A percentile compares a stretch with the other conserved stretches of the same genome.
Evolutionary conservation across 306 rosid species (phyloP).

Genomic region (Hylodesmum podocarpum): DNA sequence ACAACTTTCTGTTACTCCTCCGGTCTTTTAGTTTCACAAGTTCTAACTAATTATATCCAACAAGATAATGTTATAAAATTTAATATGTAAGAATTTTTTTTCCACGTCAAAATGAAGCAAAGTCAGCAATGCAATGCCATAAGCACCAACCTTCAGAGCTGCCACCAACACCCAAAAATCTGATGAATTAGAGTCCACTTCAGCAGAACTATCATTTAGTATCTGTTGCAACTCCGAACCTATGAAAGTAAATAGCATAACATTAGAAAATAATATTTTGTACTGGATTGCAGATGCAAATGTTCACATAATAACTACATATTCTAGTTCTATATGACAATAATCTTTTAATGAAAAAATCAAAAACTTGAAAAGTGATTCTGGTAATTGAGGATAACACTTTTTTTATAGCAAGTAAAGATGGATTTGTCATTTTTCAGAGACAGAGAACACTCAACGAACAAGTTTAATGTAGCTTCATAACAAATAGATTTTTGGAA

Average conservation of each 20-base stretch:
- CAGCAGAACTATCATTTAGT: slow-evolving; percentile 68
- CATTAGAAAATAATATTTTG: slow-evolving; percentile 21
- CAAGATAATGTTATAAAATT: background rate
- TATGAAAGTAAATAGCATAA: slow-evolving; percentile 38
- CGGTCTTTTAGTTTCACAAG: slow-evolving; percentile 1
- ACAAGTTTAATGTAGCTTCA: background rate
- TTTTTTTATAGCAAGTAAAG: slow-evolving; percentile 18
- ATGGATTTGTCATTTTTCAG: slow-evolving; percentile 14
- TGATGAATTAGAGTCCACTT: slow-evolving; percentile 75
- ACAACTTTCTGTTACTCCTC: slow-evolving; percentile 11
- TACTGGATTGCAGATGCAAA: background rate
- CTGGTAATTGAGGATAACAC: background rate
- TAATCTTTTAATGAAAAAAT: background rate
- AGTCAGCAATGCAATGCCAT: slow-evolving; percentile 9
- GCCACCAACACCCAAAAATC: slow-evolving; percentile 97
- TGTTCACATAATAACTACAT: background rate
- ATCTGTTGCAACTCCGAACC: slow-evolving; percentile 67
- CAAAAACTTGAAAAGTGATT: background rate
- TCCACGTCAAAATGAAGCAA: slow-evolving; percentile 10
- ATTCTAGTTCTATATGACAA: background rate
- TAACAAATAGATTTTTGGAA: slow-evolving; percentile 14
- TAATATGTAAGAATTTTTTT: background rate
- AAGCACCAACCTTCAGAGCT: slow-evolving; percentile 81
- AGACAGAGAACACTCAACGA: slow-evolving; percentile 4
- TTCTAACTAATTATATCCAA: slow-evolving; percentile 9